Conservation (phyloP, 2,329 filamentous ascomycete genomes). For the Monosporascus sp. region DNA sequence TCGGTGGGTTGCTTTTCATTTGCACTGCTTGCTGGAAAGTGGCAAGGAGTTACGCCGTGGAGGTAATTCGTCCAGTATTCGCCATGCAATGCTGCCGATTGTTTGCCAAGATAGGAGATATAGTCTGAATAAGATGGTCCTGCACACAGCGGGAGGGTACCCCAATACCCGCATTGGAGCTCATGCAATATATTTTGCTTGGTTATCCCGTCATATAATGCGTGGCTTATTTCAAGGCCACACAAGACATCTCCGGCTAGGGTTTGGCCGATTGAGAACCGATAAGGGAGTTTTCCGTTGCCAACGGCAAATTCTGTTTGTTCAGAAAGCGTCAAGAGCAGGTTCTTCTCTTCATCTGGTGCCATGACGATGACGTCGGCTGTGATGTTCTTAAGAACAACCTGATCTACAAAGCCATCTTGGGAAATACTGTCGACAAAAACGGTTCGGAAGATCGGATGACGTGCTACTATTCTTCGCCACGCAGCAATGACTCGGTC, state of each 20-base stretch:
- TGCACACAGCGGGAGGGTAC: rapidly evolving
- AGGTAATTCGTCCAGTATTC: background rate
- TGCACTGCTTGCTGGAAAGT: background rate
- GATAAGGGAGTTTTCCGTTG: background rate
- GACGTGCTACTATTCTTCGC: background rate
- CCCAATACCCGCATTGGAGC: background rate
- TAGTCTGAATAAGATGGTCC: background rate
- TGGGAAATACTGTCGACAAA: background rate
- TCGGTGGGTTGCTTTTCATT: background rate
- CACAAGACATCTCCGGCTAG: background rate
- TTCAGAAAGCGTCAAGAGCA: background rate
- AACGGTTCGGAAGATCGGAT: background rate
- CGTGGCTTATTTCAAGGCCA: background rate
- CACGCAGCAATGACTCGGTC: background rate
- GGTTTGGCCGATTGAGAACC: background rate
- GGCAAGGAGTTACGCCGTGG: background rate
- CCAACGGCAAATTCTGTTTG: background rate
- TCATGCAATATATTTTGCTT: background rate
- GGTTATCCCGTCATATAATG: background rate
- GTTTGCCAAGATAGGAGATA: background rate
- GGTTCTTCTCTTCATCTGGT: background rate
- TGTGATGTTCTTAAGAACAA: background rate
- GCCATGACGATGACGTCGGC: background rate
- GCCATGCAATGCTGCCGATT: rapidly evolving
- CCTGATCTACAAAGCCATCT: background rate